phyloP scores from a whole-genome alignment of 257 asterid genomes.

The Eucommia ulmoides region DNA sequence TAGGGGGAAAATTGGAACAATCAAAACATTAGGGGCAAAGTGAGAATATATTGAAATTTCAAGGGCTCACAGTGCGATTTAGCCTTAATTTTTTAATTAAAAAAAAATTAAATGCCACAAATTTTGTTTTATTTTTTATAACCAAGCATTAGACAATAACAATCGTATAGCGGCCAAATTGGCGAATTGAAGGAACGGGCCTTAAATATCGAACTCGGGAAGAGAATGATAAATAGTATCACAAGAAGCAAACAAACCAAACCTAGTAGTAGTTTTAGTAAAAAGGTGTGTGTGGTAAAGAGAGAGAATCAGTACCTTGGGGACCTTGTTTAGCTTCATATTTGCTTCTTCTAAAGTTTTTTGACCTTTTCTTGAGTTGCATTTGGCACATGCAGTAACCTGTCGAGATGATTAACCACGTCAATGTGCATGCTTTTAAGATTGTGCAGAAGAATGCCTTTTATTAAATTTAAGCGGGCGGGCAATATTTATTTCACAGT shows the following conservation, averaged over 20 bases:
- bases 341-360: conserved; percentile 70
- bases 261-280: not conserved
- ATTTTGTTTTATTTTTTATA: not conserved
- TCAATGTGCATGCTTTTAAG: too few relatives aligned
- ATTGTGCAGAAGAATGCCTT: not conserved
- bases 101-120: not conserved
- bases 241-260: not conserved
- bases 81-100: not conserved
- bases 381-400: conserved; percentile 80
- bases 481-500: too few relatives aligned
- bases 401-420: conserved; percentile 19
- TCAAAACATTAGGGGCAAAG: not conserved
- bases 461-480: too few relatives aligned
- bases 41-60: too few relatives aligned
- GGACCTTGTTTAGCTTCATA: conserved; percentile 63
- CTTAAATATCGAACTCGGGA: not conserved
- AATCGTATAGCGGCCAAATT: not conserved
- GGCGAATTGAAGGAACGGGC: not conserved
- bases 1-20: not conserved
- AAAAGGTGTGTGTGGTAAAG: too few relatives aligned
- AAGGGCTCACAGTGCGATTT: too few relatives aligned
- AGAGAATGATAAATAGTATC: too few relatives aligned
- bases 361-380: conserved; percentile 85
- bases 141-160: not conserved
- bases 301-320: conserved; percentile 40